Evolutionary conservation across 306 rosid genomes (phyloP).

Genomic region (Mimosa pudica): DNA sequence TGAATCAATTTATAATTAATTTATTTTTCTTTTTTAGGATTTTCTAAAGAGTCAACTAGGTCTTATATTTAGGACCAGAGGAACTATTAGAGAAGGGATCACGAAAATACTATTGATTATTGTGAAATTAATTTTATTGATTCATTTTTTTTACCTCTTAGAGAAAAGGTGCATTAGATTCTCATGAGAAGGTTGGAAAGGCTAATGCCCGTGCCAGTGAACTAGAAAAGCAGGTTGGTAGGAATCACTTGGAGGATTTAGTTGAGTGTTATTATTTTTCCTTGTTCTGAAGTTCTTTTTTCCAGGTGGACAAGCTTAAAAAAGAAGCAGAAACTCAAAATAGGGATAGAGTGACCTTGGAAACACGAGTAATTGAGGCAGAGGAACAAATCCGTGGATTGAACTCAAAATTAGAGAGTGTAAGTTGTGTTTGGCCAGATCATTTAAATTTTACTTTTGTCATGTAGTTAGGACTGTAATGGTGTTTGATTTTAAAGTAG

Average conservation of each 20-base stretch:
- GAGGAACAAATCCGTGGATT: slow-evolving; percentile 50
- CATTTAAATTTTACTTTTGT: not conserved
- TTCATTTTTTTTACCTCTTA: slow-evolving; percentile 20
- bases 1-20: too few relatives aligned
- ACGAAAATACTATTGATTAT: not conserved
- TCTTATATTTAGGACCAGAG: too few relatives aligned
- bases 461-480: not conserved
- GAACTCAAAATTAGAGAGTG: slow-evolving; percentile 52
- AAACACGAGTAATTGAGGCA: slow-evolving; percentile 48
- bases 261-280: not conserved
- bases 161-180: slow-evolving; percentile 53
- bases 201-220: slow-evolving; percentile 67
- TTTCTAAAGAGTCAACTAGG: too few relatives aligned
- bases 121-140: not conserved
- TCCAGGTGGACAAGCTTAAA: slow-evolving; percentile 54
- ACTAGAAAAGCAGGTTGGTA: slow-evolving; percentile 64
- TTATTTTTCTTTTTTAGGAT: too few relatives aligned
- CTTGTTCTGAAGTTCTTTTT: not conserved
- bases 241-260: slow-evolving; percentile 2
- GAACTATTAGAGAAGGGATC: not conserved
- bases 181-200: slow-evolving; percentile 53
- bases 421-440: slow-evolving; percentile 38
- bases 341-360: slow-evolving; percentile 53
- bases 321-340: slow-evolving; percentile 44
- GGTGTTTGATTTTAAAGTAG: not conserved